These are phyloP conservation scores for Tremellales sp. DNA, from an alignment of 1,284 basidiomycete genomes.

Conservation along the genomic window DNA sequence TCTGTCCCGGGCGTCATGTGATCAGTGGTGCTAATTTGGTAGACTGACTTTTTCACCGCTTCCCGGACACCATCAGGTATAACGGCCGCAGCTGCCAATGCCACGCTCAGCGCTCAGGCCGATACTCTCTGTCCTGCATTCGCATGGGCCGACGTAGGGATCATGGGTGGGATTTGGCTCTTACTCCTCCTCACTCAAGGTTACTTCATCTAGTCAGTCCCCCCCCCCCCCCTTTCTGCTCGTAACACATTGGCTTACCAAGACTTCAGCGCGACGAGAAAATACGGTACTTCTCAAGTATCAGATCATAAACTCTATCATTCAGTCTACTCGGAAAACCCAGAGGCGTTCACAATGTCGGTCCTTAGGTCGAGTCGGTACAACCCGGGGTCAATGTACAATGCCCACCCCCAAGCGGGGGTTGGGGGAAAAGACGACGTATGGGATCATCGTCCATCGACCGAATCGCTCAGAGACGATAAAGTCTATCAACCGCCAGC, in stretches of 20 bases:
- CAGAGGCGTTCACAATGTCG: constrained; percentile 57
- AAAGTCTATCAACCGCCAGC: constrained; percentile 1
- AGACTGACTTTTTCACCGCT: constrained; percentile 8
- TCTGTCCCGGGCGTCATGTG: background rate
- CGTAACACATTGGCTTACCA: background rate
- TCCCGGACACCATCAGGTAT: constrained; percentile 28
- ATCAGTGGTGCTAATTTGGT: constrained; percentile 8
- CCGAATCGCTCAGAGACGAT: constrained; percentile 47
- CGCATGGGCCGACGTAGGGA: constrained; percentile 82
- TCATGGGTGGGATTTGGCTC: constrained; percentile 82
- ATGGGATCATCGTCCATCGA: constrained; percentile 65
- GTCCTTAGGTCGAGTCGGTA: constrained; percentile 58
- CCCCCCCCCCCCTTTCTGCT: constrained; percentile 1
- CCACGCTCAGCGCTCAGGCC: constrained; percentile 51
- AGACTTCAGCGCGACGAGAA: constrained; percentile 59
- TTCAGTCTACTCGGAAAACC: constrained; percentile 57
- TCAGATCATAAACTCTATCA: constrained; percentile 76
- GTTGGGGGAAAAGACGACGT: constrained; percentile 53
- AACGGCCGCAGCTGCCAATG: constrained; percentile 31
- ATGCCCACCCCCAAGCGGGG: constrained; percentile 11
- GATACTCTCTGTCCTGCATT: constrained; percentile 76
- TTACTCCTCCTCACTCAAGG: constrained; percentile 71
- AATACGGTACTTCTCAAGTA: constrained; percentile 70
- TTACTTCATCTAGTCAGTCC: constrained; percentile 42
- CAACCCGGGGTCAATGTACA: constrained; percentile 54